These are phyloP conservation scores for Fraxinus xanthoxyloides DNA, from an alignment of 305 asterid genomes.

Conservation along the genomic window DNA sequence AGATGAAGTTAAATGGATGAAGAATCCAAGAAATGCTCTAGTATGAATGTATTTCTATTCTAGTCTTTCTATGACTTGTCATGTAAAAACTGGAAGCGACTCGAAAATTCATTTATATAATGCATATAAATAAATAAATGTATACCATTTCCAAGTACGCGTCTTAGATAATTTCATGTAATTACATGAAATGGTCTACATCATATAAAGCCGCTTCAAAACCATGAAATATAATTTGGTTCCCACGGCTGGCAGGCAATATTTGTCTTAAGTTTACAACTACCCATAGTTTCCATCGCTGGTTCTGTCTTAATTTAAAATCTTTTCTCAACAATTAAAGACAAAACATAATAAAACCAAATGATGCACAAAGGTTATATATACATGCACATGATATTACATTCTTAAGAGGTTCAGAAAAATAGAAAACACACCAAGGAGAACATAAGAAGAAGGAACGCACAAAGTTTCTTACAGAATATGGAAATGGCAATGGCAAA, in stretches of 20 bases:
- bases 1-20: slow-evolving; percentile 28
- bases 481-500: slow-evolving; percentile 39
- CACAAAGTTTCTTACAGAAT: neutral
- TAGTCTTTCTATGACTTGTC: neutral
- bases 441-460: neutral
- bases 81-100: neutral
- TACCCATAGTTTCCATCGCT: slow-evolving; percentile 39
- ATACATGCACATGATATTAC: slow-evolving; percentile 10
- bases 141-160: neutral
- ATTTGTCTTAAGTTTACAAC: neutral
- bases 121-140: neutral
- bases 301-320: slow-evolving; percentile 21
- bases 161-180: neutral
- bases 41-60: slow-evolving; percentile 18
- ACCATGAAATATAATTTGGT: neutral
- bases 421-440: neutral
- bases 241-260: neutral
- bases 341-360: slow-evolving; percentile 35
- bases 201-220: neutral
- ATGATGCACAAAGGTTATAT: slow-evolving; percentile 20
- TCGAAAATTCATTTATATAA: neutral
- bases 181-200: neutral
- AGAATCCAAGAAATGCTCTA: slow-evolving; percentile 36
- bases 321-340: slow-evolving; percentile 27
- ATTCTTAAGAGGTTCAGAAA: neutral